Evolutionary conservation across 2,329 filamentous ascomycete genomes (phyloP).

Genomic region (Cordyceps cicadae): DNA sequence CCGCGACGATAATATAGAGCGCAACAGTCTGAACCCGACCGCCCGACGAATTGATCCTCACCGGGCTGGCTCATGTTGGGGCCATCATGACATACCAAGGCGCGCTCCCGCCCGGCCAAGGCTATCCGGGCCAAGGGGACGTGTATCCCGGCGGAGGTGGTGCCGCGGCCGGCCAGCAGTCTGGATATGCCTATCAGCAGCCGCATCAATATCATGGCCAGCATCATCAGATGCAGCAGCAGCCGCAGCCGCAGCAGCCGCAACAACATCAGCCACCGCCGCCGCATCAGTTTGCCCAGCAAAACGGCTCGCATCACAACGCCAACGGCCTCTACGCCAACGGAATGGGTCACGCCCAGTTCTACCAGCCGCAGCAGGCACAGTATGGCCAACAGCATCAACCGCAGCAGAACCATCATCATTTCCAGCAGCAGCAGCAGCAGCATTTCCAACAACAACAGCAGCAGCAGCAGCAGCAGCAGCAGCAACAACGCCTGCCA

Average conservation of each 20-base stretch:
- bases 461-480: conserved; percentile 14
- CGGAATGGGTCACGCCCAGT: conserved; percentile 10
- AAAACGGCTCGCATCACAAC: conserved; percentile 13
- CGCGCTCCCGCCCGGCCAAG: conserved; percentile 32
- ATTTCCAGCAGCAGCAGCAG: conserved; percentile 15
- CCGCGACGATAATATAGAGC: background rate
- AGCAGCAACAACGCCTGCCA: conserved; percentile 15
- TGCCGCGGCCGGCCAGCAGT: background rate
- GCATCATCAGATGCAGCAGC: too few relatives aligned
- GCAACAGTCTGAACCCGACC: background rate
- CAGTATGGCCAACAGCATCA: conserved; percentile 18
- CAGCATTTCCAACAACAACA: conserved; percentile 7
- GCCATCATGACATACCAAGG: conserved; percentile 29
- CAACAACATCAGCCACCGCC: conserved; percentile 18
- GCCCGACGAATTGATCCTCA: conserved; percentile 1
- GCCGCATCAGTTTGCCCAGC: conserved; percentile 18
- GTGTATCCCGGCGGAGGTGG: conserved; percentile 14
- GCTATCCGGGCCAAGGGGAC: conserved; percentile 30
- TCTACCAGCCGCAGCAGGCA: conserved; percentile 21
- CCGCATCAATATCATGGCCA: conserved; percentile 16
- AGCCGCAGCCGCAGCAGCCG: conserved; percentile 14
- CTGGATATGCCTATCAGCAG: conserved; percentile 16
- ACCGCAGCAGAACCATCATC: conserved; percentile 19
- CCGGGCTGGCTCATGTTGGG: conserved; percentile 13
- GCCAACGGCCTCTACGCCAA: conserved; percentile 20